Evolutionary conservation across 2,329 filamentous ascomycete species (phyloP).

Genomic region (Fusarium compactum): DNA sequence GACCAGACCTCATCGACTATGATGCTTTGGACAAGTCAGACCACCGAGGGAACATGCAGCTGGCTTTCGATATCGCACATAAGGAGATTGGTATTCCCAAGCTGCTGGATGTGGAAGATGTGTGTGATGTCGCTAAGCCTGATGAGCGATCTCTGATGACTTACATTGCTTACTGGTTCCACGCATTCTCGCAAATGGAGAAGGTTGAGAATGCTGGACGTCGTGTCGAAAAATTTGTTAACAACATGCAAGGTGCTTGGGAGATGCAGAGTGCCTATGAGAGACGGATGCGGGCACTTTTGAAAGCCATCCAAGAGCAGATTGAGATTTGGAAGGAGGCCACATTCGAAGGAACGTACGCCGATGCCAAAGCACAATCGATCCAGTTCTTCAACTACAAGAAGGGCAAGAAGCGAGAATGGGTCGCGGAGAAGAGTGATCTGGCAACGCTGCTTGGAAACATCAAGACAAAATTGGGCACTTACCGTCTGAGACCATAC

Average conservation of each 20-base stretch:
- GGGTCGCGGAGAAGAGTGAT: conserved; percentile 98
- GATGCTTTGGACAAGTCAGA: conserved; percentile 94
- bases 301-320: conserved; percentile 80
- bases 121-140: conserved; percentile 94
- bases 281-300: conserved; percentile 85
- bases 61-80: conserved; percentile 95
- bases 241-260: conserved; percentile 99
- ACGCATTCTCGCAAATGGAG: conserved; percentile 99
- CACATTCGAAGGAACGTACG: conserved; percentile 90
- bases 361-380: conserved; percentile 90
- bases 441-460: conserved; percentile 93
- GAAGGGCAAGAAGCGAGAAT: conserved; percentile 87
- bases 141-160: conserved; percentile 99
- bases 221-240: conserved; percentile 97
- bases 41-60: conserved; percentile 95
- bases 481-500: conserved; percentile 91
- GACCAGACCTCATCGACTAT: conserved; percentile 96
- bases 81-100: conserved; percentile 98
- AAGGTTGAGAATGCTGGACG: conserved; percentile 97
- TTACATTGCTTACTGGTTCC: conserved; percentile 99
- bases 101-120: conserved; percentile 96
- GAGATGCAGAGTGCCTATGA: conserved; percentile 99
- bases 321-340: conserved; percentile 81
- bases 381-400: conserved; percentile 89
- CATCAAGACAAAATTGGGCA: conserved; percentile 98